Percentiles rank a stretch among this genome's conserved stretches.
phyloP scores from a whole-genome alignment of 176 grass and related monocot genomes.

The Oryza brachyantha region DNA sequence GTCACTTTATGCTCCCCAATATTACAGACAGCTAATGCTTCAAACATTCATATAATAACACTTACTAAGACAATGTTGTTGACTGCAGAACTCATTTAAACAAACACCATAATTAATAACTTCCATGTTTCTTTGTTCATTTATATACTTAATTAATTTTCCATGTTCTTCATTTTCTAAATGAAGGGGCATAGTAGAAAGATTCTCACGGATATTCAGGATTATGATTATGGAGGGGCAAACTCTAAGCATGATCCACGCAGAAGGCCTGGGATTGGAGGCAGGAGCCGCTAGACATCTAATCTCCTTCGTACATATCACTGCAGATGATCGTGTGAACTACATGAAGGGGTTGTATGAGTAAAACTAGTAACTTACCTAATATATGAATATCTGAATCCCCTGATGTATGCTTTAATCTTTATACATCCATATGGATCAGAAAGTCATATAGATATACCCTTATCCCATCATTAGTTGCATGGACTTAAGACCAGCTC shows the following conservation, averaged over 20 bases:
- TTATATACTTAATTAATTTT: not conserved
- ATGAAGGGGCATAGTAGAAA: conserved; percentile 59
- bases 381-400: conserved; percentile 21
- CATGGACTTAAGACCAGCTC: conserved; percentile 5
- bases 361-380: not conserved
- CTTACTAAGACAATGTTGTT: not conserved
- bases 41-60: conserved; percentile 23
- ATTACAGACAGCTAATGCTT: not conserved
- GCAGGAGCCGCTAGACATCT: conserved; percentile 49
- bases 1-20: not conserved
- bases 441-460: conserved; percentile 16
- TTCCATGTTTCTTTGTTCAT: conserved; percentile 3
- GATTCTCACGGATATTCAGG: conserved; percentile 61
- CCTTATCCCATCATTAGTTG: conserved; percentile 21
- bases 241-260: conserved; percentile 76
- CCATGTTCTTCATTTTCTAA: conserved; percentile 11
- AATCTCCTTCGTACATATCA: conserved; percentile 12
- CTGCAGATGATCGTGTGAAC: conserved; percentile 11
- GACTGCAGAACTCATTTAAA: not conserved
- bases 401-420: not conserved
- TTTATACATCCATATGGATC: conserved; percentile 15
- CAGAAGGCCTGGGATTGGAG: conserved; percentile 58
- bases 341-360: conserved; percentile 24
- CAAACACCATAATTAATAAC: not conserved
- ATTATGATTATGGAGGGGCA: conserved; percentile 81